Conservation (phyloP, 2,329 filamentous ascomycete species). For the Trichoderma sp. region DNA sequence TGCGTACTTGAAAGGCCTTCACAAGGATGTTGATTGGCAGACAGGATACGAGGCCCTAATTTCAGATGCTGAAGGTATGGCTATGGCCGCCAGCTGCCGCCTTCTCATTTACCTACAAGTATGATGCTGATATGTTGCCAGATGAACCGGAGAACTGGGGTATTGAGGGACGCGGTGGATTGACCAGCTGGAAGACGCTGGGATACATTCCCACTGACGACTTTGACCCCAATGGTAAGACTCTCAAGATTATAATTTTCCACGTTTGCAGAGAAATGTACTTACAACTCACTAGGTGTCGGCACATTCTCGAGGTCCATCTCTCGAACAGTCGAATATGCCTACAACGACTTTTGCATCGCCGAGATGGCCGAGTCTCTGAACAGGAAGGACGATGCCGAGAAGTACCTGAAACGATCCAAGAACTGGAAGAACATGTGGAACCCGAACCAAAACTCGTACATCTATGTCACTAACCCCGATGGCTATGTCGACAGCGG, state of each 20-base stretch:
- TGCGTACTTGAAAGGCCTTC: constrained; percentile 65
- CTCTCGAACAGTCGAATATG: constrained; percentile 73
- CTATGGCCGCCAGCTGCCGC: constrained; percentile 25
- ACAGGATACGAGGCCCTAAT: constrained; percentile 69
- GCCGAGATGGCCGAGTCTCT: constrained; percentile 58
- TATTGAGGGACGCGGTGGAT: constrained; percentile 66
- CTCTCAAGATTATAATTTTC: not conserved
- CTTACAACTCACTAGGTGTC: constrained; percentile 26
- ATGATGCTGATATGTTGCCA: constrained; percentile 31
- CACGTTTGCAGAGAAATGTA: not conserved
- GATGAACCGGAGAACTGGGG: constrained; percentile 59
- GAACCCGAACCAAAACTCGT: constrained; percentile 33
- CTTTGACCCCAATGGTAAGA: constrained; percentile 54
- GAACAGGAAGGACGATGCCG: constrained; percentile 48
- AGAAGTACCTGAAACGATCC: constrained; percentile 59
- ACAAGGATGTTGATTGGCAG: constrained; percentile 62
- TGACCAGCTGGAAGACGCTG: constrained; percentile 66
- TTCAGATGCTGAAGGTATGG: constrained; percentile 63
- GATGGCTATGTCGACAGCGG: constrained; percentile 15
- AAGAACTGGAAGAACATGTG: constrained; percentile 70
- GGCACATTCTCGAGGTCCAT: constrained; percentile 67
- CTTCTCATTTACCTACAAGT: too few relatives aligned
- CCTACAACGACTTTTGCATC: constrained; percentile 75
- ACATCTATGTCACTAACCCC: constrained; percentile 3
- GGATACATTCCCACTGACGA: constrained; percentile 71